A percentile compares a stretch with the other conserved stretches of the same genome.
phyloP scores from a whole-genome alignment of 2,329 filamentous ascomycete species.

The Arthroderma sp. region DNA sequence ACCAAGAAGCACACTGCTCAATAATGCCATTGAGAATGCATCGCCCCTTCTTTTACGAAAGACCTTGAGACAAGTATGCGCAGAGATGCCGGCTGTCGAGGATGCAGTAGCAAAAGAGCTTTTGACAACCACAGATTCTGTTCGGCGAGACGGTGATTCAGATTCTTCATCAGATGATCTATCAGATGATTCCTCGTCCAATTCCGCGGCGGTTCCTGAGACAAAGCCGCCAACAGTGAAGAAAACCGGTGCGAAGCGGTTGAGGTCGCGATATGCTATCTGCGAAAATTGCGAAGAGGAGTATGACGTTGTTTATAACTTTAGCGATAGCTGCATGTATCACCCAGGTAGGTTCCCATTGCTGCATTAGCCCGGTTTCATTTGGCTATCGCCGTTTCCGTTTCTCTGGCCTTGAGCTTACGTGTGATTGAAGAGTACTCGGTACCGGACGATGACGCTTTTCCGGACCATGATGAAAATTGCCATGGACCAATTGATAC shows the following conservation, averaged over 20 bases:
- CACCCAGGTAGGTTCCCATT: slow-evolving; percentile 11
- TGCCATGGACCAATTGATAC: slow-evolving; percentile 7
- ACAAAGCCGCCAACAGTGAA: neutral
- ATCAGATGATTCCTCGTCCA: neutral
- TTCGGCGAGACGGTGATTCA: neutral
- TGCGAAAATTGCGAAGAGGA: slow-evolving; percentile 16
- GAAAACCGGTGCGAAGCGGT: neutral
- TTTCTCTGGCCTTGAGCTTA: neutral
- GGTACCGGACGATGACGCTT: slow-evolving; percentile 2
- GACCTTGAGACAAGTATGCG: neutral
- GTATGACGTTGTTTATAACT: slow-evolving; percentile 13
- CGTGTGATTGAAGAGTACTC: neutral
- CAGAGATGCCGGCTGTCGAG: neutral
- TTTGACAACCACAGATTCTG: neutral
- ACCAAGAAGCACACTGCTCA: neutral
- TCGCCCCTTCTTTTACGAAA: neutral
- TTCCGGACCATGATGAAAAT: slow-evolving; percentile 8
- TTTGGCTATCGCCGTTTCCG: neutral
- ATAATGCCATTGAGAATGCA: neutral
- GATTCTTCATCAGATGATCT: neutral
- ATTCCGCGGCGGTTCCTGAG: neutral
- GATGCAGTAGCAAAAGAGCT: neutral
- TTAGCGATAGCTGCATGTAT: slow-evolving; percentile 11
- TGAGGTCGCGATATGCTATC: slow-evolving; percentile 3
- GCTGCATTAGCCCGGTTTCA: no score